Evolutionary conservation across 306 rosid species (phyloP), one percentile per base, ranked within the genome.

Genomic region (Trichosanthes cucumerina): DNA sequence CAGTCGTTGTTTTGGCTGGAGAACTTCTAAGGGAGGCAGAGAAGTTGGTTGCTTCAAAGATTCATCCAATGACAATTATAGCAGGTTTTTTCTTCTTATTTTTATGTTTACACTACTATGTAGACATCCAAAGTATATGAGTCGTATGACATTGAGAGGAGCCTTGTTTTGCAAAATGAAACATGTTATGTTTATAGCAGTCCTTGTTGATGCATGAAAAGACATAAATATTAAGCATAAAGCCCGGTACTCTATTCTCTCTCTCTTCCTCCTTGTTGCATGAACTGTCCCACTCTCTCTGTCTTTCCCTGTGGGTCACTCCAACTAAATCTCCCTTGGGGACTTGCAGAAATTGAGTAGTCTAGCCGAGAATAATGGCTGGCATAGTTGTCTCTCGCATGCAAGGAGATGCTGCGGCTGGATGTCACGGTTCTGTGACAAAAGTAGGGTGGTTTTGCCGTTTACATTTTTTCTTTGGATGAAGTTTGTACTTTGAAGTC

Each of bases 1-100:
- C 99, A 50, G 99, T 96, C 83, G 99, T 96, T 86, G 98, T 96
- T 56, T 83, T 96, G 88, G 99, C 99, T 52, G 99, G 99, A 39
- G 99, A 96, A 81, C 98, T 96, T 62, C 81, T 96, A 66, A 85
- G 92, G 83, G 97, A 96, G 84, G 98, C 99, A 36, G 99, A 96
- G 86, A 96, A 92, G 88, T 91, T 96, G 79, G 94, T 96, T 56
- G 92, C 93, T 38, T 81, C 87, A 39, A 95, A 95, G 87, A 91
- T 95, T 83, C 99, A 95, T 85, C 99, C 99, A 0, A 95, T 95
- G 99, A 95, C 99, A 9, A 91, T 95, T 83, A 95, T 95, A 85
- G 83, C 97, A 88, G 99, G 99, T 91, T 77, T 75, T 43, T n/a
- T 39, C 50, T 74, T 10, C 0, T 52, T 3, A 15, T 73, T 66